These are phyloP conservation scores for Coelastrella sp. DNA, from an alignment of 139 green algal species.

Conservation along the genomic window DNA sequence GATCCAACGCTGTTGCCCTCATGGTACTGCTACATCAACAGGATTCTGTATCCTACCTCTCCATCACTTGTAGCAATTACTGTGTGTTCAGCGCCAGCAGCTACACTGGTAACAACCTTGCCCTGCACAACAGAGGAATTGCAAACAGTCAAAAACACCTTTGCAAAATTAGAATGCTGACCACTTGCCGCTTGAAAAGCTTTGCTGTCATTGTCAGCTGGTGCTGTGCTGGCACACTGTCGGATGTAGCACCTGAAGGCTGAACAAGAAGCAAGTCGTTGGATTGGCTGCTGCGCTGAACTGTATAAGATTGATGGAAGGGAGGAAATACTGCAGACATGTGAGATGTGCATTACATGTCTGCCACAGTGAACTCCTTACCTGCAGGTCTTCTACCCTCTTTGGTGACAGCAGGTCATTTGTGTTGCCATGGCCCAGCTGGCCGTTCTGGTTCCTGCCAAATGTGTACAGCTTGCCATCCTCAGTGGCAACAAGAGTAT, in stretches of 20 bases:
- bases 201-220: no score
- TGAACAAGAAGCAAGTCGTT: no score
- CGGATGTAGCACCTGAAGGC: no score
- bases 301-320: no score
- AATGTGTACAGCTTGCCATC: slow-evolving; percentile 78
- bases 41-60: slow-evolving; percentile 42
- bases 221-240: no score
- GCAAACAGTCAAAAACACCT: no score
- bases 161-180: no score
- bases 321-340: background rate
- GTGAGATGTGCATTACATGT: no score
- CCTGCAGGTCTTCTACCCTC: slow-evolving; percentile 70
- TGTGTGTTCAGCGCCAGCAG: slow-evolving; percentile 86
- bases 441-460: slow-evolving; percentile 86
- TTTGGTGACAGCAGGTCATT: slow-evolving; percentile 70
- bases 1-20: no score
- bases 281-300: no score
- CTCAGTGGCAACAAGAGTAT: slow-evolving; percentile 79
- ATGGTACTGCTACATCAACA: background rate
- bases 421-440: slow-evolving; percentile 85
- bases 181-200: no score
- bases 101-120: slow-evolving; percentile 61
- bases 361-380: slow-evolving; percentile 10
- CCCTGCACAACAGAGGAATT: slow-evolving; percentile 53
- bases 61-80: slow-evolving; percentile 59